phyloP scores from a whole-genome alignment of 2,329 filamentous ascomycete genomes.

The Penicillium sp. region DNA sequence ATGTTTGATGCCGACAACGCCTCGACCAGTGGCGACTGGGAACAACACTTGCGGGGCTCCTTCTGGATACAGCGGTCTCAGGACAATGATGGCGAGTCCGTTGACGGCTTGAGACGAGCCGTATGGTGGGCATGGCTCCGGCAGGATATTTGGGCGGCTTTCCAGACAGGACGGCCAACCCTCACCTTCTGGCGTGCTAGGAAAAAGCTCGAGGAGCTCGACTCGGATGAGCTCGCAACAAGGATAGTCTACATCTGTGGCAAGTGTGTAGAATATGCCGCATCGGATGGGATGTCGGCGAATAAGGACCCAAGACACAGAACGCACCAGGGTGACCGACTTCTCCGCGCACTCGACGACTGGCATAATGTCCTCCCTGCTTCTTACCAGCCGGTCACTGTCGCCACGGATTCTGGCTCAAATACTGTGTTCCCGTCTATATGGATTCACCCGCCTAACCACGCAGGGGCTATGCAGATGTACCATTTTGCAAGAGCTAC shows the following conservation, averaged over 20 bases:
- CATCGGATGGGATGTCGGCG: conserved; percentile 36
- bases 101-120: conserved; percentile 45
- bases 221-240: conserved; percentile 47
- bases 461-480: conserved; percentile 44
- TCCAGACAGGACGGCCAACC: conserved; percentile 47
- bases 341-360: conserved; percentile 43
- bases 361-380: conserved; percentile 38
- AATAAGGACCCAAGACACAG: conserved; percentile 36
- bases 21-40: conserved; percentile 45
- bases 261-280: conserved; percentile 50
- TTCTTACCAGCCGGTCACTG: conserved; percentile 36
- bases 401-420: conserved; percentile 18
- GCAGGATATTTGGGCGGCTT: conserved; percentile 57
- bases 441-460: conserved; percentile 45
- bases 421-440: conserved; percentile 31
- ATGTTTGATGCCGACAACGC: conserved; percentile 48
- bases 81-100: conserved; percentile 51
- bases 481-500: conserved; percentile 47
- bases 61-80: conserved; percentile 57
- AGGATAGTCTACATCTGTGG: conserved; percentile 43
- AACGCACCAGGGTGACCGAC: conserved; percentile 38
- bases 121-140: conserved; percentile 59
- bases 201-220: conserved; percentile 41
- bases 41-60: conserved; percentile 53
- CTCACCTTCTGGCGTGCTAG: conserved; percentile 52